phyloP scores from a whole-genome alignment of 75 land plant species.

The Azolla pinnata region DNA sequence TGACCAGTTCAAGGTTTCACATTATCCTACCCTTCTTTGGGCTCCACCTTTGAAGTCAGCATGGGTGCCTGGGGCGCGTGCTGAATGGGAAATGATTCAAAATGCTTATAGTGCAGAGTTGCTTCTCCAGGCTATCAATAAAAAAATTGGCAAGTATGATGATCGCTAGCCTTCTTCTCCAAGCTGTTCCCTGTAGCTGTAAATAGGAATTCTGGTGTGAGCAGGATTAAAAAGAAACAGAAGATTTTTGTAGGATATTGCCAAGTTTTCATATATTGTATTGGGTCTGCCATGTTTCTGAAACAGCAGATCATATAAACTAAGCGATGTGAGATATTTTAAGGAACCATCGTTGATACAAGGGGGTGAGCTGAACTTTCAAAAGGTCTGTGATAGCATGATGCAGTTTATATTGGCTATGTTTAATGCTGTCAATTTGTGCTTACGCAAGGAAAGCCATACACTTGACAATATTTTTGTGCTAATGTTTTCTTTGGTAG shows the following conservation, averaged over 20 bases:
- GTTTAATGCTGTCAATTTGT: too few relatives aligned
- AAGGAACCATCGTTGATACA: too few relatives aligned
- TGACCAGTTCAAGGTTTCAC: slow-evolving; percentile 59
- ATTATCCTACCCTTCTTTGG: slow-evolving; percentile 86
- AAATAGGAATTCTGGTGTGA: slow-evolving; percentile 10
- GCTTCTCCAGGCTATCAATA: slow-evolving; percentile 77
- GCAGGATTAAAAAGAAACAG: not conserved
- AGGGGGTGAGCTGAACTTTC: too few relatives aligned
- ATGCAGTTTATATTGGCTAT: too few relatives aligned
- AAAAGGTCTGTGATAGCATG: too few relatives aligned
- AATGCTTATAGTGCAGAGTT: slow-evolving; percentile 63
- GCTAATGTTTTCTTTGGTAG: slow-evolving; percentile 11
- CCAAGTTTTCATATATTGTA: too few relatives aligned
- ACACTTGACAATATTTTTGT: not conserved
- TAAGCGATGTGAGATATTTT: too few relatives aligned
- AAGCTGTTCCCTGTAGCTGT: slow-evolving; percentile 58
- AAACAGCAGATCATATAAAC: too few relatives aligned
- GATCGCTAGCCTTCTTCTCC: slow-evolving; percentile 3
- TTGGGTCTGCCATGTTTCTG: too few relatives aligned
- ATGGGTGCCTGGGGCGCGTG: slow-evolving; percentile 40
- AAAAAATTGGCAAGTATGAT: slow-evolving; percentile 61
- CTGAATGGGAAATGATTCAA: slow-evolving; percentile 42
- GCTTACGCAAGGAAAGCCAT: too few relatives aligned
- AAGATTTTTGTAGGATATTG: too few relatives aligned
- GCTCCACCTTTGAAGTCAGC: slow-evolving; percentile 60